Base-by-base conservation (phyloP, 495 filamentous ascomycete species). In the Articulospora tetracladia region DNA sequence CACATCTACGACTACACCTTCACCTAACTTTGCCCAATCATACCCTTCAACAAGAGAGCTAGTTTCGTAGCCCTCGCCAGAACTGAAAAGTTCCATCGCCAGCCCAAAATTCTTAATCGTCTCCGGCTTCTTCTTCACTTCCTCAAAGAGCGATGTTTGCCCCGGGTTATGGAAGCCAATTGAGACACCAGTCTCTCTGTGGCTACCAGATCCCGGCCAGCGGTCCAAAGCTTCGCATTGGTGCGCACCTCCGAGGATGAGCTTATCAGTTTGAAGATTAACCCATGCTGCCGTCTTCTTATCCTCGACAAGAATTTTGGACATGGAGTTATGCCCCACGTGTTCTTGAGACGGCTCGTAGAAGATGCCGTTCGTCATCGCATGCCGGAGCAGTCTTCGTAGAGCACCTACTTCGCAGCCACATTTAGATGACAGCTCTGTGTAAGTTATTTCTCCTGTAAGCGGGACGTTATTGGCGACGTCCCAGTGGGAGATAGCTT, bases 321-420 rank as follows among this genome's bases (percentile, higher is more conserved):
- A 73, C 25, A 63, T 60, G 28, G 67, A 65, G n/a, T 62, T 73
- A 39, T 74, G 72, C 20, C 56, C 60, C 34, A 74, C 60, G 28
- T n/a, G 58, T 23, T 61, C 62, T 57, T 10, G 68, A 58, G 20
- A n/a, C 12, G 74, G 74, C 61, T 83, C 80, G 28, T 63, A 63
- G 69, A 83, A 84, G 57, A 83, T 72, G 48, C 73, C 72, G 56
- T 76, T 72, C 27, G 71, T 77, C 65, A 82, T 81, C 20, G 74
- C 77, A 58, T 77, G 73, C 12, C 69, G 72, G 12, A 81, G 49
- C 39, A 80, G 60, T 13, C 78, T 70, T 36, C 65, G 67, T 20
- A 79, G 56, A 1, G 36, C 44, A 17, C 36, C 24, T 13, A 53
- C 56, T 66, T 26, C 27, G 25, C 59, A 11, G 23, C 57, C 57